Base-by-base conservation (phyloP, 2,329 filamentous ascomycete genomes). In the Pseudocercospora eumusae region DNA sequence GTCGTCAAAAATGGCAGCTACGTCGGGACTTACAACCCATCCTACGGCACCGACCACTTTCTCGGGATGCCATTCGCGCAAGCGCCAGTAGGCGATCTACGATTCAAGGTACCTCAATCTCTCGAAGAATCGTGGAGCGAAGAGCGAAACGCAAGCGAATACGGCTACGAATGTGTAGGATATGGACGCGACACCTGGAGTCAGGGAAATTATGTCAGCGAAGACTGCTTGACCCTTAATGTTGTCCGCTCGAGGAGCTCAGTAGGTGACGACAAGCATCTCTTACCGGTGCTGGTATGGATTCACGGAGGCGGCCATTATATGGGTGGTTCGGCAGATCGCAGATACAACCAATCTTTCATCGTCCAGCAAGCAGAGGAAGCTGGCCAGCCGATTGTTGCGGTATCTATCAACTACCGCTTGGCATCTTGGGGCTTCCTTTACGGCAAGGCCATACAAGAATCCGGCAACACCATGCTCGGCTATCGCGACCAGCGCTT, bases 361-460 rank as follows among this genome's bases (percentile, higher is more conserved):
- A 71, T 73, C 56, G 70, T 73, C 6, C 62, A 73, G 53, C 64
- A 72, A 33, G 62, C 66, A 11, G 63, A 57, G 3, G 62, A 71
- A 47, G 60, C 63, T 2, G 69, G 67, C 1, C 68, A 71, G 56
- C 74, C 73, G 23, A 73, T 89, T 50, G 76, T 89, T 33, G 83
- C 80, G 20, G 80, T 88, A 58, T 83, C 80, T 72, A 82, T 87
- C 73, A 85, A 84, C 75, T 86, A 90, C 73, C 82, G 88, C 9
- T 80, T 90, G 57, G 85, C 86, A 3, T 82, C 84, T 6, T 81
- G 91, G 69, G 90, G 90, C 0, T 92, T 93, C 75, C 74, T 90
- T 23, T 83, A 85, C 18, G 86, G 81, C 20, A 74, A 74, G 5
- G 68, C 83, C 56, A 80, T 83, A 18, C 78, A 81, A 18, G 80